Conservation (phyloP, 2,329 filamentous ascomycete species). For the Ophiostoma sp. region DNA sequence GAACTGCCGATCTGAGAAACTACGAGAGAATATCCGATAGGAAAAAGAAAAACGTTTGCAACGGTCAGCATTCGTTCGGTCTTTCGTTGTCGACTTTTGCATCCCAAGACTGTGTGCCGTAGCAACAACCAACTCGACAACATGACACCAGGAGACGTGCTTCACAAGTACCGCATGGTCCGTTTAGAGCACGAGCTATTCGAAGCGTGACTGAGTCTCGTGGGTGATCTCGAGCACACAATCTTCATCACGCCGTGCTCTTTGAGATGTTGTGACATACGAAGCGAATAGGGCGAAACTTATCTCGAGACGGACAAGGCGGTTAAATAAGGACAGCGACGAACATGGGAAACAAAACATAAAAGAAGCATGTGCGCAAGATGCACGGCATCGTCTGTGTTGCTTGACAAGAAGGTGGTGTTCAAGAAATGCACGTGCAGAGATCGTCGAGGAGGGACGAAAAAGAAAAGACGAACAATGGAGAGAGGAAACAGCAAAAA, state of each 20-base stretch:
- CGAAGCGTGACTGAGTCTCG: neutral
- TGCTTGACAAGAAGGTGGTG: neutral
- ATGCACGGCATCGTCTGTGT: neutral
- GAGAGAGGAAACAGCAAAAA: neutral
- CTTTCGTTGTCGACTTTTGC: neutral
- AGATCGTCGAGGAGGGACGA: neutral
- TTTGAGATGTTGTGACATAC: neutral
- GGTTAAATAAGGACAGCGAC: neutral
- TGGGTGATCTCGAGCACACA: too few species aligned
- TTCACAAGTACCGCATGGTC: neutral
- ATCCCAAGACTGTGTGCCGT: neutral
- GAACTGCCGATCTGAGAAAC: neutral
- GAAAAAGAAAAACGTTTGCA: neutral
- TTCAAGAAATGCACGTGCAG: neutral
- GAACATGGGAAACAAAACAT: neutral
- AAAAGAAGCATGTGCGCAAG: constrained; percentile 11
- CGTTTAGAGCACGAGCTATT: neutral
- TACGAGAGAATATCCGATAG: neutral
- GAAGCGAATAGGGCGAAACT: neutral
- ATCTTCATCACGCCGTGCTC: too few species aligned
- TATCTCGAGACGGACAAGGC: constrained; percentile 10
- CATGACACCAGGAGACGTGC: neutral
- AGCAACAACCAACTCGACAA: neutral
- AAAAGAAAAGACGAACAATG: neutral
- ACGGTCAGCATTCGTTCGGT: neutral